Base-by-base conservation (phyloP, 805 yeast species). In the Wickerhamomyces hampshirensis region DNA sequence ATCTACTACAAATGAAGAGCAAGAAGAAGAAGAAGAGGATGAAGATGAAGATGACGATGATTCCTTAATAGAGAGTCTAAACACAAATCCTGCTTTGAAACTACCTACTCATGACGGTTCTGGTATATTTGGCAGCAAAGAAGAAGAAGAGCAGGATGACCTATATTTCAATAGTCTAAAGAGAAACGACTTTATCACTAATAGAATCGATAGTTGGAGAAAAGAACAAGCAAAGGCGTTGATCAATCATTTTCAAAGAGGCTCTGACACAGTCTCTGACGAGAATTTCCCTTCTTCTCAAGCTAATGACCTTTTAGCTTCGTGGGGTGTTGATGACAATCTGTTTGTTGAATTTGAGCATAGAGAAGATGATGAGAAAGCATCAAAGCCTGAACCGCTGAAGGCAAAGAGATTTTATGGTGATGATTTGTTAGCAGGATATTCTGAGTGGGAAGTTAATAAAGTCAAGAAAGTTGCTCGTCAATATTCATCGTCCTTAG, bases 281-380 rank as follows among this genome's bases (percentile, higher is more conserved):
- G 26, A n/a, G 12, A 19, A 42, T 1, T 21, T 27, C 11, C 17
- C 31, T 6, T 32, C 41, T 15, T 32, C 18, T 16, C 30, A 37
- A 18, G 23, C 48, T 4, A 45, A 40, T 24, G 60, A 58, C 7
- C 33, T 56, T 2, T 36, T 58, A n/a, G 53, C 53, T 3, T 58
- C 62, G 1, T 59, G 64, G 64, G 64, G 62, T 16, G 56, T 56
- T 35, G 63, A 56, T 27, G 57, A 58, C 19, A 37, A 46, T 8
- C 18, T 44, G 29, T 18, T 37, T 18, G 27, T 28, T 17, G 46
- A 31, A 8, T n/a, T 33, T 3, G 29, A 36, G 1, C n/a, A 29
- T 9, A 18, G 5, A 8, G 8, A 28, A 4, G 16, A 29, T n/a
- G 31, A 26, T 5, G 21, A 31, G 15, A 26, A 30, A 11, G 39